phyloP scores from a whole-genome alignment of 148 eudicot species.

The Amaranthus hypochondriacus region DNA sequence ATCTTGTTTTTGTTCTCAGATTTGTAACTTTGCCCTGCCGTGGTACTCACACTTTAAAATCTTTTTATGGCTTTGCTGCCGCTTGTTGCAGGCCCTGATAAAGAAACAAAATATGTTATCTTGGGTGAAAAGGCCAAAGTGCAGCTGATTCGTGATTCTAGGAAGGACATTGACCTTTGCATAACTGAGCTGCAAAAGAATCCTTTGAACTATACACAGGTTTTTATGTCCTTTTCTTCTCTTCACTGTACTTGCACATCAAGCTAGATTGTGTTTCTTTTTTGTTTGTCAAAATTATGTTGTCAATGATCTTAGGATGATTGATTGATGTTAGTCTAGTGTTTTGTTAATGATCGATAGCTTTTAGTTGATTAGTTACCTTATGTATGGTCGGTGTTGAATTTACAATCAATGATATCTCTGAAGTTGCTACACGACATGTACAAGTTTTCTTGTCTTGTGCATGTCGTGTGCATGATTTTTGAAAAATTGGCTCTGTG shows the following conservation, averaged over 20 bases:
- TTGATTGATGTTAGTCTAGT: background rate
- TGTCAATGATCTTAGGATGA: background rate
- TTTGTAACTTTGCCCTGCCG: slow-evolving; percentile 1
- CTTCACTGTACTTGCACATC: background rate
- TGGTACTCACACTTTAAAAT: slow-evolving; percentile 9
- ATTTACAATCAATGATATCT: background rate
- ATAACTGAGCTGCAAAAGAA: slow-evolving; percentile 86
- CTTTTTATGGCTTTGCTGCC: background rate
- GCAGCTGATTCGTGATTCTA: slow-evolving; percentile 82
- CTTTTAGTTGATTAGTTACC: background rate
- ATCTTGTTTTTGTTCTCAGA: background rate
- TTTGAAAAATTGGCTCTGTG: too few species aligned
- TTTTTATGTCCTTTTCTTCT: slow-evolving; percentile 17
- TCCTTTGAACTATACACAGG: slow-evolving; percentile 91
- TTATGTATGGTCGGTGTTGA: background rate
- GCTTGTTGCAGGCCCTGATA: slow-evolving; percentile 59
- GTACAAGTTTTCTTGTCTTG: too few species aligned
- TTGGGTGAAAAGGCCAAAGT: slow-evolving; percentile 95
- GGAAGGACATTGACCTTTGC: slow-evolving; percentile 52
- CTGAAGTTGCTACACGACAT: background rate
- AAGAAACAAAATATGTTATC: slow-evolving; percentile 66
- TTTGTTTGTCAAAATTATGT: background rate
- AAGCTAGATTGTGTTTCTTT: background rate
- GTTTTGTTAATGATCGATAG: background rate
- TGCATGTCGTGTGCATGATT: too few species aligned